Conservation (phyloP, 768 basidiomycete genomes). For the Ramaria rubella region DNA sequence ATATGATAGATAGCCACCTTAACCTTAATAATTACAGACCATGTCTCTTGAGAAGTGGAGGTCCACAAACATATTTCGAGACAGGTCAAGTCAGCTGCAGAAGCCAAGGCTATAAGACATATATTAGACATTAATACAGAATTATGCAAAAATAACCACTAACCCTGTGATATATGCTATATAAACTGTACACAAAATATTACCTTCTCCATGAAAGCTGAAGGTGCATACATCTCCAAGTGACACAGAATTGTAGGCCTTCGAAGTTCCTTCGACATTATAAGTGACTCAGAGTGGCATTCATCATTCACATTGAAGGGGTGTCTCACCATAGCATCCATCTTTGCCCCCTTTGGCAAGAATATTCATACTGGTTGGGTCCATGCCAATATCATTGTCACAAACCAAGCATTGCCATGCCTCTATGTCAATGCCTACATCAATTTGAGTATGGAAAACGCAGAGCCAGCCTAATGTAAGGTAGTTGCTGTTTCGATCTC, state of each 20-base stretch:
- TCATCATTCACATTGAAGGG: background rate
- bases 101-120: conserved; percentile 60
- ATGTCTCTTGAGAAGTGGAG: conserved; percentile 50
- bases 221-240: conserved; percentile 57
- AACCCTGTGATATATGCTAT: too few relatives aligned
- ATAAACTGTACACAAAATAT: too few relatives aligned
- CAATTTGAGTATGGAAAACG: too few relatives aligned
- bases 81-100: conserved; percentile 70
- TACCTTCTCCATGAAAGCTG: conserved; percentile 94
- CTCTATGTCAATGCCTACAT: conserved; percentile 64
- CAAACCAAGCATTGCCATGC: conserved; percentile 81
- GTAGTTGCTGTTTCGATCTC: too few relatives aligned
- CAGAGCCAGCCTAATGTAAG: too few relatives aligned
- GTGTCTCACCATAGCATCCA: conserved; percentile 61
- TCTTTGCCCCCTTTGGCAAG: conserved; percentile 46
- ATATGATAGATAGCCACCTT: too few relatives aligned
- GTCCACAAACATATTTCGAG: conserved; percentile 83
- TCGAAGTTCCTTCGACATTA: conserved; percentile 60
- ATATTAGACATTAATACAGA: background rate
- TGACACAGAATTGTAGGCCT: conserved; percentile 48
- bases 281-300: background rate
- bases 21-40: conserved; percentile 81
- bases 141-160: background rate
- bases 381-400: conserved; percentile 81
- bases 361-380: conserved; percentile 46